Evolutionary conservation across 257 asterid species (phyloP), one percentile per base, ranked within the genome.

Genomic region (Cordia subcordata): DNA sequence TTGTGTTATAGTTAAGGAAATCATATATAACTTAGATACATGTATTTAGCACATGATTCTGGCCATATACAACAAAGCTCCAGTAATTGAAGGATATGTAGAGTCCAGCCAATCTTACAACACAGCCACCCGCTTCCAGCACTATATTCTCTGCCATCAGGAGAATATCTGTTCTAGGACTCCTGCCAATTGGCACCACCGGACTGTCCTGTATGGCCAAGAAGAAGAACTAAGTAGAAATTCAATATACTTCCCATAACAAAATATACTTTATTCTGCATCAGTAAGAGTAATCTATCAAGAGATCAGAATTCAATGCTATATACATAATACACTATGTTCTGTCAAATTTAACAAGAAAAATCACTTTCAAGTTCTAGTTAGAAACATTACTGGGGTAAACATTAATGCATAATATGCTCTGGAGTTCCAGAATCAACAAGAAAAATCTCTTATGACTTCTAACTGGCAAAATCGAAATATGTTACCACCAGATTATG

Each of bases 91-190:
- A 88, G 97, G 99, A 93, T 93, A 93, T 93, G 76, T 89, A 93
- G 55, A 93, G 97, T 68, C 97, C 99, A 61, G 99, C 95, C 68
- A 93, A 77, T 86, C 99, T 85, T 71, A 89, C 79, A 40, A 86
- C 94, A 49, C 85, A 89, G 46, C 99, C 99, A 20, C 91, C 94
- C 38, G 84, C 78, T 57, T 93, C 97, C 73, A 87, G 69, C 47
- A 73, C 95, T 68, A 73, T 83, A 72, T 85, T 72, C 82, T 93
- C 97, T 16, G 99, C 82, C 69, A 70, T 81, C 37, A 89, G 84
- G 78, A 93, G 91, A 44, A 71, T 72, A 71, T 93, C 99, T 14
- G 97, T 81, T 71, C 97, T 85, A 47, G 94, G 92, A 75, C 96
- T 86, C 70, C 73, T 81, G 65, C 96, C 99, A 51, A 93, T 64